Conservation (phyloP, 2,329 filamentous ascomycete species). For the Thelonectria olida region DNA sequence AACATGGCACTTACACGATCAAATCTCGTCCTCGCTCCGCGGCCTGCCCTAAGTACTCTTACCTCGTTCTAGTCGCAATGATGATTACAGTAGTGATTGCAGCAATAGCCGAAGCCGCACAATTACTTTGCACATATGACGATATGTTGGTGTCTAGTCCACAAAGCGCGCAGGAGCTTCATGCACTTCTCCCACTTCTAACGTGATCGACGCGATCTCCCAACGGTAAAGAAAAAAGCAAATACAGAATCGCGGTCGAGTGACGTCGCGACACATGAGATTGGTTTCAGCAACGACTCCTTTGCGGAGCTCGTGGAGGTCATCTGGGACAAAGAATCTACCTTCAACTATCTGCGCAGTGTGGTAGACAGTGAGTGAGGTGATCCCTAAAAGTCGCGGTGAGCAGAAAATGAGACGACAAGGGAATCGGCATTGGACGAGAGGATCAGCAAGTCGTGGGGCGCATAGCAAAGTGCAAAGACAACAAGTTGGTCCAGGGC, state of each 20-base stretch:
- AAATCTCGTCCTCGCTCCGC: no score
- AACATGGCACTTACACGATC: no score
- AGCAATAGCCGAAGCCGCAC: no score
- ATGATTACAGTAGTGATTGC: no score
- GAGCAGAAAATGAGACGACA: conserved; percentile 8
- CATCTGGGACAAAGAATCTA: not conserved
- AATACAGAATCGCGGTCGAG: conserved; percentile 5
- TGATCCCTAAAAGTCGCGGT: conserved; percentile 1
- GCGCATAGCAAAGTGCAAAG: conserved; percentile 11
- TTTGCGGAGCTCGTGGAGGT: not conserved
- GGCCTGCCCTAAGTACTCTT: no score
- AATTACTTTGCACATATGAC: not conserved
- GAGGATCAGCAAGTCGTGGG: conserved; percentile 13
- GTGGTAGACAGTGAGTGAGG: conserved; percentile 7
- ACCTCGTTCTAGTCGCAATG: no score
- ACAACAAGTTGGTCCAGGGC: not conserved
- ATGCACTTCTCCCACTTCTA: not conserved
- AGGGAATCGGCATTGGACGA: conserved; percentile 14
- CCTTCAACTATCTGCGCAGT: not conserved
- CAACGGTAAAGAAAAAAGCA: conserved; percentile 25
- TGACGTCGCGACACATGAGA: conserved; percentile 24
- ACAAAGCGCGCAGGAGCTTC: not conserved
- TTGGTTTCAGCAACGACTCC: not conserved
- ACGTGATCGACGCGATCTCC: conserved; percentile 30
- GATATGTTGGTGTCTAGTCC: no score